Evolutionary conservation across 768 basidiomycete species (phyloP), one percentile per base, ranked within the genome.

Genomic region (Tricholoma saponaceum): DNA sequence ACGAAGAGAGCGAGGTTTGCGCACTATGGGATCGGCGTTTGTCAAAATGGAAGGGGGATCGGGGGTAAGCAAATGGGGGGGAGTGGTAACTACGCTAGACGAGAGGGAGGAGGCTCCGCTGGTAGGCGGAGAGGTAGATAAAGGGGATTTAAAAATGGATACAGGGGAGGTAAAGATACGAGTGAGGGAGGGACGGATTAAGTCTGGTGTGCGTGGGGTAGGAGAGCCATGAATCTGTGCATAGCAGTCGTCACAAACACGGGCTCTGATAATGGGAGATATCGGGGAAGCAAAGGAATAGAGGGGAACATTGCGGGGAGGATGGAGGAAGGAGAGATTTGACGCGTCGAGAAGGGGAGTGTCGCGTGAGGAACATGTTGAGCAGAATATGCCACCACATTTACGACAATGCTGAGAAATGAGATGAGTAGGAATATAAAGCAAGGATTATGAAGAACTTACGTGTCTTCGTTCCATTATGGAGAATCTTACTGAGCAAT

Each of bases 351-450:
- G 79, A 4, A 92, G 82, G 12, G 80, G 74, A 0, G 86, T 90
- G 5, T 76, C 66, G 55, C 80, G 80, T 5, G 79, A 72, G 1
- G 84, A 80, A 68, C 90, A 92, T 5, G 78, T 69, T 50, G 70
- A 69, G 72, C 90, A 92, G 68, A 85, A 91, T 28, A 92, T 74
- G 60, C 88, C 89, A 51, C 90, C 90, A 62, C 90, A 92, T 68
- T 91, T 92, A 69, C 90, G 82, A 71, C 90, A 92, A 59, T 92
- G 90, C 86, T 89, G 66, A 39, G 55, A 59, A 51, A 54, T 55
- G 60, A 57, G 5, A 65, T 61, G 64, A 64, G 60, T 70, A 64
- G 47, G 57, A 20, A 16, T 16, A 10, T 25, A 28, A 26, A 51
- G 55, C 30, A n/a, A 32, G 51, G 28, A 41, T 35, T 54, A 55